Conservation (phyloP, 116 monocot genomes). For the Papilionanthe hybrid region DNA sequence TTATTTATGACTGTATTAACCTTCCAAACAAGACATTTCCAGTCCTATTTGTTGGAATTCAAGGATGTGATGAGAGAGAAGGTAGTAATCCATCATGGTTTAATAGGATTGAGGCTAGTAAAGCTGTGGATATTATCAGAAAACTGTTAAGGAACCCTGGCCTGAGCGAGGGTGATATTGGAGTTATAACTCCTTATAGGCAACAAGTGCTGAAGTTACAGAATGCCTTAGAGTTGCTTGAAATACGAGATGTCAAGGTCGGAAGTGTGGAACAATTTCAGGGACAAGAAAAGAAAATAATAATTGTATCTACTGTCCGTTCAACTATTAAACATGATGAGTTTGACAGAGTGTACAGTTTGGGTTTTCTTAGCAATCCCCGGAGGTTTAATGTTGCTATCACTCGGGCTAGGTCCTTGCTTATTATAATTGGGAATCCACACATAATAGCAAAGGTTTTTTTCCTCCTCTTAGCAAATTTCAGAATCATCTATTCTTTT, state of each 20-base stretch:
- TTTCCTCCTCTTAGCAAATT: neutral
- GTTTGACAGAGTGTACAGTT: constrained; percentile 61
- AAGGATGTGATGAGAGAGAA: constrained; percentile 95
- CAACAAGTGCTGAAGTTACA: constrained; percentile 90
- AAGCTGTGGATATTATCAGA: constrained; percentile 64
- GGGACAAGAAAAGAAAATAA: constrained; percentile 80
- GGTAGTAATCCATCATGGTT: constrained; percentile 97
- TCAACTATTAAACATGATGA: constrained; percentile 88
- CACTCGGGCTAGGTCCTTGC: constrained; percentile 84
- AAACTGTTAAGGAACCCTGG: constrained; percentile 42
- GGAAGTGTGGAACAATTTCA: constrained; percentile 98
- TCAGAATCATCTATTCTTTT: constrained; percentile 2
- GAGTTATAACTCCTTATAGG: constrained; percentile 86
- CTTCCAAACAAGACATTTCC: constrained; percentile 87
- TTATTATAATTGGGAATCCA: constrained; percentile 91
- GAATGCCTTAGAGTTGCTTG: constrained; percentile 57
- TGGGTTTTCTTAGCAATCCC: constrained; percentile 85
- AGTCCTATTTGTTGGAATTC: constrained; percentile 81
- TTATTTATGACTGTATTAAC: constrained; percentile 41
- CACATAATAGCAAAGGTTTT: constrained; percentile 75
- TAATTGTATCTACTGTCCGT: constrained; percentile 95
- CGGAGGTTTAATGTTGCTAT: constrained; percentile 86
- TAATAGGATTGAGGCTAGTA: constrained; percentile 90
- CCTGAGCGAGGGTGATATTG: constrained; percentile 60
- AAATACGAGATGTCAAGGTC: constrained; percentile 73